Evolutionary conservation across 345 rosid species (phyloP), one percentile per base, ranked within the genome.

Genomic region (Rhodamnia argentea): DNA sequence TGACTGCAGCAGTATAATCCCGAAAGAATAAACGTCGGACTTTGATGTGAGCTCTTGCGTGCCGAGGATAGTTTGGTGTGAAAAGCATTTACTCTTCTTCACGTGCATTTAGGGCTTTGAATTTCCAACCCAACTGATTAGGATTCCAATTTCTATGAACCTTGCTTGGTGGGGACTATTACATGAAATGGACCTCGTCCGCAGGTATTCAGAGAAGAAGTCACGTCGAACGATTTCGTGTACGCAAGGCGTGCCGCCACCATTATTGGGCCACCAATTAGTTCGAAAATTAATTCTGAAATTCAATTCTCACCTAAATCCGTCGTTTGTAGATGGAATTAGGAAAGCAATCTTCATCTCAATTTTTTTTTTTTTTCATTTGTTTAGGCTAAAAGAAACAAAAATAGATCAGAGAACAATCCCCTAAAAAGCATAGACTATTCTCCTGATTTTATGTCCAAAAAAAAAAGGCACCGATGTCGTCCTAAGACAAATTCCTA

Each of bases 21-120:
- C 99, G 87, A 95, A 96, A 10, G 99, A 93, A 87, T 93, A 96
- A 85, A 96, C 95, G 90, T 96, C 99, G 2, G 95, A 94, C 91
- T 90, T 93, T 3, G 95, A 88, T 40, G 97, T 92, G 81, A 95
- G 93, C 87, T 96, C 98, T 62, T 97, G 95, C 5, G 82, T 59
- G 29, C 9, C 78, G 86, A 84, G 83, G n/a, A n/a, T n/a, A 59
- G 3, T n/a, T 5, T n/a, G 70, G 70, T 14, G 18, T 15, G 2
- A 59, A 59, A 6, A 7, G 32, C 37, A 29, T 14, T 6, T 5
- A n/a, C 70, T 13, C 70, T 59, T 59, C 18, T 13, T n/a, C 2
- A 56, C 9, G 12, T 57, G n/a, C 10, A 1, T 59, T 26, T 59
- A 13, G 64, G 32, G 29, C 32, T 12, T n/a, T 26, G 16, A 59